Conservation (phyloP, 1,284 basidiomycete genomes). For the Cryptococcus sp. region DNA sequence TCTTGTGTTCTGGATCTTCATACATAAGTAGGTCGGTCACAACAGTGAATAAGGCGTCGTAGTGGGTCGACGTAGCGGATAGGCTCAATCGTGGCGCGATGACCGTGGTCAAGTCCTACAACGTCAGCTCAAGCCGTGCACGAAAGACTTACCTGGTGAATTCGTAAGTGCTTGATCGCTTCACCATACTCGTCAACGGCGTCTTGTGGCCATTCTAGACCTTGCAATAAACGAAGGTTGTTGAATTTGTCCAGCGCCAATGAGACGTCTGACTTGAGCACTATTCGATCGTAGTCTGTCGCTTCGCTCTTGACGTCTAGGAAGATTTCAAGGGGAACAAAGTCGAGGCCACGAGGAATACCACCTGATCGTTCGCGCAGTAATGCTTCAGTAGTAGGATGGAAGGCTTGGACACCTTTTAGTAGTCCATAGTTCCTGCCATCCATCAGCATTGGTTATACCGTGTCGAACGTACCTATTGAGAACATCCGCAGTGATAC, state of each 20-base stretch:
- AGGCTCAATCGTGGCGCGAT: constrained; percentile 84
- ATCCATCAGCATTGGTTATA: not conserved
- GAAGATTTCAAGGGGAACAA: constrained; percentile 84
- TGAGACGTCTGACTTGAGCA: constrained; percentile 83
- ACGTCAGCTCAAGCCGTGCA: not conserved
- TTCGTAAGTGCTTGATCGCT: constrained; percentile 68
- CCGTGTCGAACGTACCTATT: constrained; percentile 63
- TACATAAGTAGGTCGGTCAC: constrained; percentile 86
- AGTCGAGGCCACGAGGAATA: constrained; percentile 50
- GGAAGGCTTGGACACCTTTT: constrained; percentile 84
- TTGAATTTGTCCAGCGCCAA: constrained; percentile 96
- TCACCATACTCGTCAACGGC: constrained; percentile 51
- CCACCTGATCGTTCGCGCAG: constrained; percentile 24
- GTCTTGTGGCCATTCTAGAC: constrained; percentile 53
- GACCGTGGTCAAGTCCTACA: constrained; percentile 76
- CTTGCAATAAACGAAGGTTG: constrained; percentile 77
- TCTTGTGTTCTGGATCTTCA: constrained; percentile 80
- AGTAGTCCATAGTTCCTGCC: constrained; percentile 71
- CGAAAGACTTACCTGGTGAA: constrained; percentile 68
- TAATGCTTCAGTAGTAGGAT: constrained; percentile 60
- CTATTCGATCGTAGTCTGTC: constrained; percentile 80
- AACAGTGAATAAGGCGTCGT: constrained; percentile 82
- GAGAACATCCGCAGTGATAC: constrained; percentile 82
- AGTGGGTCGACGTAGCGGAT: constrained; percentile 83
- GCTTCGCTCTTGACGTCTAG: constrained; percentile 82